Evolutionary conservation across 1,284 basidiomycete species (phyloP).

Genomic region (Cryptococcus amylolentus): DNA sequence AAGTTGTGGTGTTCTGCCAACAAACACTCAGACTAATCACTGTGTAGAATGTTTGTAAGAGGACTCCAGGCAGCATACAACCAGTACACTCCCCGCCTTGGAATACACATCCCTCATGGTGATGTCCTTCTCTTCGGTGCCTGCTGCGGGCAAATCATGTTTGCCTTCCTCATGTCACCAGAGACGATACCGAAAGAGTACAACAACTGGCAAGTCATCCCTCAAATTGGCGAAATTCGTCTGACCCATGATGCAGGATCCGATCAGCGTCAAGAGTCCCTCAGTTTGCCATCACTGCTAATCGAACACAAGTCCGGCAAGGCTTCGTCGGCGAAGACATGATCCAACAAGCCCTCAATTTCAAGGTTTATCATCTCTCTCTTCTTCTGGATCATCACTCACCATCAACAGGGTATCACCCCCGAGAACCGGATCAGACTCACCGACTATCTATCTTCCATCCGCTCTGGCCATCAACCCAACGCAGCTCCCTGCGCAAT

Average conservation of each 20-base stretch:
- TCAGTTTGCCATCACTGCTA: constrained; percentile 60
- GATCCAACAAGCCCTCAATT: constrained; percentile 57
- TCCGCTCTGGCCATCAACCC: background rate
- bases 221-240: background rate
- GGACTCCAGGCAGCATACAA: constrained; percentile 53
- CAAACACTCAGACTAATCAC: background rate
- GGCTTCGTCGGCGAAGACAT: constrained; percentile 58
- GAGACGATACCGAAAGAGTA: constrained; percentile 80
- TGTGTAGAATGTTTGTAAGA: constrained; percentile 47
- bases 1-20: constrained; percentile 9
- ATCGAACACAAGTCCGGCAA: constrained; percentile 60
- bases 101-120: constrained; percentile 76
- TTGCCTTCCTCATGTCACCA: constrained; percentile 73
- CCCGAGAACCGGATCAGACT: constrained; percentile 1
- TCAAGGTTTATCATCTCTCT: constrained; percentile 51
- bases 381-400: background rate
- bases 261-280: constrained; percentile 65
- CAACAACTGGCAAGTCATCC: constrained; percentile 59
- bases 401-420: background rate
- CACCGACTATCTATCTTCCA: background rate
- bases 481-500: constrained; percentile 50
- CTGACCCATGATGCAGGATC: constrained; percentile 50
- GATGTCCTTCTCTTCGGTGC: constrained; percentile 77
- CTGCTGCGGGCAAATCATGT: constrained; percentile 85
- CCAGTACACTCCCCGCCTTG: constrained; percentile 37